Conservation (phyloP, 495 filamentous ascomycete genomes). For the Penicillium arizonense region DNA sequence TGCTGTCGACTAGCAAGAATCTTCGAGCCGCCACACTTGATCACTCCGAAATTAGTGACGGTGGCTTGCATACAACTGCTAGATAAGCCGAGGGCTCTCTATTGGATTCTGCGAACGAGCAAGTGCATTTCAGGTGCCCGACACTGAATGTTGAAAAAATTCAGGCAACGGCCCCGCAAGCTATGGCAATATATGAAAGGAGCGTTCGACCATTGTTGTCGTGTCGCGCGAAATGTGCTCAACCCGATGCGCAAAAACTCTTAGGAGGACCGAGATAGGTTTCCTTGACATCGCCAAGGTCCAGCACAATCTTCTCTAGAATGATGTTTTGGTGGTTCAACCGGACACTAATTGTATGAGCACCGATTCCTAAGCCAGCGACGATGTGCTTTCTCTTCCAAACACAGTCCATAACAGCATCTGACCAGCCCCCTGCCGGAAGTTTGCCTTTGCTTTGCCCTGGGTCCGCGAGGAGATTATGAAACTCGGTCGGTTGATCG, state of each 20-base stretch:
- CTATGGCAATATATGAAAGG: too few species aligned
- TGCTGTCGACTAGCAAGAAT: too few species aligned
- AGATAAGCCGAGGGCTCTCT: too few species aligned
- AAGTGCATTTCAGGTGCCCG: too few species aligned
- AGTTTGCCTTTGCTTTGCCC: conserved; percentile 4
- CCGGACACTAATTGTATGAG: conserved; percentile 40
- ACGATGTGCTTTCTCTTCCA: conserved; percentile 45
- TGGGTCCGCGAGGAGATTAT: background rate
- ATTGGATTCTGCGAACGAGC: too few species aligned
- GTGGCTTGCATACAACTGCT: too few species aligned
- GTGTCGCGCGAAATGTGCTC: background rate
- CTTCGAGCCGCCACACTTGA: too few species aligned
- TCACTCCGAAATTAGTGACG: too few species aligned
- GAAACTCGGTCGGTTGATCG: conserved; percentile 10
- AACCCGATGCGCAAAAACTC: background rate
- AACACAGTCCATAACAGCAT: conserved; percentile 54
- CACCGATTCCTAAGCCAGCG: background rate
- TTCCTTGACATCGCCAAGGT: conserved; percentile 64
- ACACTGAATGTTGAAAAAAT: background rate
- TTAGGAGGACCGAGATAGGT: conserved; percentile 66
- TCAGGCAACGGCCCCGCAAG: background rate
- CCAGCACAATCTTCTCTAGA: conserved; percentile 66
- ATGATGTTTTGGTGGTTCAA: conserved; percentile 56
- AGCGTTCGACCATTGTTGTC: too few species aligned
- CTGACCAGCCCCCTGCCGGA: conserved; percentile 51